These are phyloP conservation scores for Yamadazyma diddensiae DNA, from an alignment of 1,139 yeast species.

Conservation along the genomic window DNA sequence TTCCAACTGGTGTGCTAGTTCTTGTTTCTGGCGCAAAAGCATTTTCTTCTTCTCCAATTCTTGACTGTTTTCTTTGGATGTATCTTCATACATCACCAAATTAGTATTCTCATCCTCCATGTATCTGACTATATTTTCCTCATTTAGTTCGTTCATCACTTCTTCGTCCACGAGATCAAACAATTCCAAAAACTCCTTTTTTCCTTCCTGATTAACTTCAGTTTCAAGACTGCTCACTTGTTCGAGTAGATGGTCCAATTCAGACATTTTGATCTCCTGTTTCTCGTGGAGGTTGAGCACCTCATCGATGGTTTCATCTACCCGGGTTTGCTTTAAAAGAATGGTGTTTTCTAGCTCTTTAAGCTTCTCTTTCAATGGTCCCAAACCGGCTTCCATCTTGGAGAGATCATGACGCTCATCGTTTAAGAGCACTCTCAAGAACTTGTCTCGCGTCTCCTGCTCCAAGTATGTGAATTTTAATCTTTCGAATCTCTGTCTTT, in stretches of 20 bases:
- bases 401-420: constrained; percentile 9
- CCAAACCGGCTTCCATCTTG: constrained; percentile 10
- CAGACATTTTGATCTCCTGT: constrained; percentile 12
- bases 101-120: constrained; percentile 9
- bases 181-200: constrained; percentile 9
- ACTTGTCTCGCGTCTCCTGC: constrained; percentile 65
- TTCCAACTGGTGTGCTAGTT: not conserved
- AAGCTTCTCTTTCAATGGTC: constrained; percentile 17
- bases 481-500: constrained; percentile 44
- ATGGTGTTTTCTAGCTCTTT: constrained; percentile 10
- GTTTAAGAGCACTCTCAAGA: constrained; percentile 32
- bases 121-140: constrained; percentile 9
- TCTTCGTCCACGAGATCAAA: constrained; percentile 7
- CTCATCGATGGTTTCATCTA: constrained; percentile 20
- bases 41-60: too few species aligned
- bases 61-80: not conserved
- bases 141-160: constrained; percentile 2
- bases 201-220: constrained; percentile 5
- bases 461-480: constrained; percentile 62
- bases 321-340: constrained; percentile 17
- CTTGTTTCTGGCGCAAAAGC: not conserved
- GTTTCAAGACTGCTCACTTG: constrained; percentile 14
- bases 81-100: constrained; percentile 1
- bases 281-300: constrained; percentile 17
- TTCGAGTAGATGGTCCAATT: constrained; percentile 14